Evolutionary conservation across 2,329 filamentous ascomycete genomes (phyloP), one percentile per base, ranked within the genome.

Genomic region (Cladosporium sp.): DNA sequence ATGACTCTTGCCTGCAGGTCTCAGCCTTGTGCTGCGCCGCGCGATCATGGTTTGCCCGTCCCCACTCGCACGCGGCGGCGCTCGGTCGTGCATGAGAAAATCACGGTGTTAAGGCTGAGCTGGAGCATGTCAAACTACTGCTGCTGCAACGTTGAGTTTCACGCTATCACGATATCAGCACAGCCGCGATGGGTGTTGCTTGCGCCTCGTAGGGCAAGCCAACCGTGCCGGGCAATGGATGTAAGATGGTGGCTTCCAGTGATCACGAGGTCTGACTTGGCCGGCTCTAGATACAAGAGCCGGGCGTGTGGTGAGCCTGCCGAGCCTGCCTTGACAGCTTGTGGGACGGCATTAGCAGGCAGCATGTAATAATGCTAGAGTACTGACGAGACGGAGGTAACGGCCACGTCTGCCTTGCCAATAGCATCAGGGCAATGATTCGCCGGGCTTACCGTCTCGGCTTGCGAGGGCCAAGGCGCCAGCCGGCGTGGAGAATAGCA

Each of bases 391-490:
- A 20, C 43, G 43, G 43, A 30, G 43, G 43, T 28, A 30, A 30
- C 43, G 43, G 22, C 37, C n/a, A 28, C 17, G 25, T 47, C 15
- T 17, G 43, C 38, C 17, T 50, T n/a, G 17, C 47, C 47, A 50
- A 50, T 50, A 4, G 47, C 30, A 30, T 50, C 1, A 37, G 28
- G 17, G 30, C 47, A 50, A 50, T 50, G 47, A n/a, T 50, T 50
- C 45, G 37, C 47, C 47, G 47, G 25, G 11, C 6, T n/a, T 34
- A 17, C 47, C 47, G 47, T 50, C 47, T 50, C 47, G 47, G 47
- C 47, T 37, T 50, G 30, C 47, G 47, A 50, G n/a, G 47, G 47
- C 47, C 47, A 50, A 50, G 47, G 43, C 43, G 43, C 43, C 43
- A 47, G 43, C 9, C 22, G 19, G 43, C 17, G 43, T 30, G 43